Conservation (phyloP, 768 basidiomycete species). For the Leccinum variicolor region DNA sequence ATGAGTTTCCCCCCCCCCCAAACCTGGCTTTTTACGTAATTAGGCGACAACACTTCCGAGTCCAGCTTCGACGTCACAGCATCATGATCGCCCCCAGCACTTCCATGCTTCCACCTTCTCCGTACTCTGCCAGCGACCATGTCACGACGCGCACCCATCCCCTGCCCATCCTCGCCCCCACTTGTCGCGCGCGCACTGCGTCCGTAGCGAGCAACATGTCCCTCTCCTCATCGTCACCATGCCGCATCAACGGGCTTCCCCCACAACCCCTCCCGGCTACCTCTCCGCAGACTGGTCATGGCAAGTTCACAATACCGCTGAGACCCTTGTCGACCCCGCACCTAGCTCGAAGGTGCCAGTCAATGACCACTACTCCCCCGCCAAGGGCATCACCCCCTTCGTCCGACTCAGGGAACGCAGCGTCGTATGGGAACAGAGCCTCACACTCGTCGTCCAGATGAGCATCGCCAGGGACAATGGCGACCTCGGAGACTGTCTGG, state of each 20-base stretch:
- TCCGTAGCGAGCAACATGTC: conserved; percentile 22
- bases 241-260: neutral
- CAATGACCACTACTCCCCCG: conserved; percentile 29
- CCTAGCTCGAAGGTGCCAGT: neutral
- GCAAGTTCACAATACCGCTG: conserved; percentile 2
- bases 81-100: conserved; percentile 20
- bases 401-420: conserved; percentile 60
- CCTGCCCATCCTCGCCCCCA: conserved; percentile 14
- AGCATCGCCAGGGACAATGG: conserved; percentile 51
- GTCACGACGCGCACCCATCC: conserved; percentile 1
- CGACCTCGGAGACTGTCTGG: conserved; percentile 48
- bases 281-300: conserved; percentile 29
- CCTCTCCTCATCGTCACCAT: conserved; percentile 12
- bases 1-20: too few relatives aligned
- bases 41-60: too few relatives aligned
- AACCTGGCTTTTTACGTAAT: conserved; percentile 5
- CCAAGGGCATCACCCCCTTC: conserved; percentile 61
- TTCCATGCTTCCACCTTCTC: conserved; percentile 17
- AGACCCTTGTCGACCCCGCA: neutral
- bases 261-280: conserved; percentile 10
- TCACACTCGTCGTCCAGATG: conserved; percentile 57
- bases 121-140: conserved; percentile 10
- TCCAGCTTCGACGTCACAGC: too few relatives aligned
- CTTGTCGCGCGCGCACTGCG: conserved; percentile 11
- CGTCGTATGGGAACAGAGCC: conserved; percentile 56